Conservation (phyloP, 768 basidiomycete species). For the Tricholoma hemisulphureum region DNA sequence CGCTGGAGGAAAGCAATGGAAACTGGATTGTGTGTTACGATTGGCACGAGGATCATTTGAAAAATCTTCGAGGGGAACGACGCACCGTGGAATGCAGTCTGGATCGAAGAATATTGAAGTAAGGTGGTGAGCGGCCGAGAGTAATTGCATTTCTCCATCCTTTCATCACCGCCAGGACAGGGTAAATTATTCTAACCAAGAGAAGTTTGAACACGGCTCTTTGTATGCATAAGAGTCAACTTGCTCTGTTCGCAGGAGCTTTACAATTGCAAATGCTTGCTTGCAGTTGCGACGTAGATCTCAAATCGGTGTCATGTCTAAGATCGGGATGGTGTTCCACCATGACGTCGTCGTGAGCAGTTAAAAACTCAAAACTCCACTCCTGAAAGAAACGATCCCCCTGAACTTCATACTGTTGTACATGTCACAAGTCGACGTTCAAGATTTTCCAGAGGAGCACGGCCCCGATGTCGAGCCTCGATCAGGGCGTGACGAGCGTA, state of each 20-base stretch:
- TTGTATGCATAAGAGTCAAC: too few species aligned
- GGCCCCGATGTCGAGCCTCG: neutral
- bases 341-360: neutral
- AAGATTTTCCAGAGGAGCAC: neutral
- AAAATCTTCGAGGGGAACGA: conserved; percentile 9
- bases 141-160: too few species aligned
- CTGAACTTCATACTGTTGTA: neutral
- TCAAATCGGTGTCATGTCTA: too few species aligned
- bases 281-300: too few species aligned
- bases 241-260: too few species aligned
- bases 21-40: conserved; percentile 25
- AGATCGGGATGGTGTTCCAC: too few species aligned
- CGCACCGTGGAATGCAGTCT: conserved; percentile 20
- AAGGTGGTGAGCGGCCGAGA: neutral
- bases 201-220: too few species aligned
- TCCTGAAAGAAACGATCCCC: neutral
- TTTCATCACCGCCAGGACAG: too few species aligned
- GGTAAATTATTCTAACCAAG: too few species aligned
- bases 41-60: conserved; percentile 22
- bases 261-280: too few species aligned
- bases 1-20: conserved; percentile 21
- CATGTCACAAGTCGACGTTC: neutral
- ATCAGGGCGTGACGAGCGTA: neutral
- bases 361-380: too few species aligned
- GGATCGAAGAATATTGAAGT: neutral